A percentile compares a stretch with the other conserved stretches of the same genome.
Conservation (phyloP, 495 filamentous ascomycete genomes). For the Penicillium atrosanguineum region DNA sequence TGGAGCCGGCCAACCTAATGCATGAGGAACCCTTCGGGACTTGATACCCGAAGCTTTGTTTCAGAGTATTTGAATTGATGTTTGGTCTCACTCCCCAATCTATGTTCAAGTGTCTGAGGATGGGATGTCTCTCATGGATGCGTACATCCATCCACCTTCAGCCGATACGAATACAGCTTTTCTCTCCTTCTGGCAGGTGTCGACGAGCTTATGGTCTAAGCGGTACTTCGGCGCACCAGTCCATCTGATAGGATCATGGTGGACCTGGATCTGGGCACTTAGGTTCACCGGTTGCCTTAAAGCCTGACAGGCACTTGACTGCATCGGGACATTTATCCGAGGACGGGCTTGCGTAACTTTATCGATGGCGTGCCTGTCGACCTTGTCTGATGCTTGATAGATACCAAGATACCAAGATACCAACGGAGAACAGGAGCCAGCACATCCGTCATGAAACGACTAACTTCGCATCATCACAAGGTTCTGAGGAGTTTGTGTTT, state of each 20-base stretch:
- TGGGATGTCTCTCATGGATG: background rate
- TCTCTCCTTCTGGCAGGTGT: background rate
- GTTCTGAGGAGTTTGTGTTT: background rate
- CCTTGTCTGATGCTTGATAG: background rate
- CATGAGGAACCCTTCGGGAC: background rate
- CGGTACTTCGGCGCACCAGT: background rate
- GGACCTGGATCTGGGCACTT: background rate
- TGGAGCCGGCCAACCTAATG: background rate
- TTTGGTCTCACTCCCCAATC: background rate
- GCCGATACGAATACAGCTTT: too few relatives aligned
- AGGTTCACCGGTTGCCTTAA: background rate
- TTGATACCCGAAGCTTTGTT: background rate
- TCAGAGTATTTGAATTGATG: background rate
- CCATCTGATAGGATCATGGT: background rate
- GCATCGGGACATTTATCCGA: conserved; percentile 6
- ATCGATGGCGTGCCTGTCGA: background rate
- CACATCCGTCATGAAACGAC: background rate
- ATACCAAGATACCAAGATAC: background rate
- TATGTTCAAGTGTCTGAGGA: background rate
- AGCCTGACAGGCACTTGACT: background rate
- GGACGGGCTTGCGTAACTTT: background rate
- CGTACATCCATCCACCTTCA: too few relatives aligned
- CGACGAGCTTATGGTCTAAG: background rate
- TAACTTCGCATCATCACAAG: background rate
- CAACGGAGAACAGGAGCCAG: background rate